Conservation (phyloP, 176 grass and related monocot species). For the Raddia distichophylla region DNA sequence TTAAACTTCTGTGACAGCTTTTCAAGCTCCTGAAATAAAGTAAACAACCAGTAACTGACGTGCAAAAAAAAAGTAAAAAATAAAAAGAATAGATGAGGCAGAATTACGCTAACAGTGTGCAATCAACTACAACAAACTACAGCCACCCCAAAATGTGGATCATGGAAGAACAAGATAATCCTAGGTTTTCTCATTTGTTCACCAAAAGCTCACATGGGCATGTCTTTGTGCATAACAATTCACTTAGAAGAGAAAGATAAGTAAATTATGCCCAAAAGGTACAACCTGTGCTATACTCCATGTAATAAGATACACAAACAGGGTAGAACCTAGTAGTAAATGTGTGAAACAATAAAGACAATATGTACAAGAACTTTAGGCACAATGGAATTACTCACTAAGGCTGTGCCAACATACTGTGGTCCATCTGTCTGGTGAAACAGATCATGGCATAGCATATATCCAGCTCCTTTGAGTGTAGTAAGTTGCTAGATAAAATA, state of each 20-base stretch:
- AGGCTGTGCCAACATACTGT: not conserved
- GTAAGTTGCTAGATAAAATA: not conserved
- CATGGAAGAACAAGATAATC: not conserved
- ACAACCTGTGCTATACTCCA: not conserved
- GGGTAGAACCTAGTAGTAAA: not conserved
- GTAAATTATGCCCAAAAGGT: not conserved
- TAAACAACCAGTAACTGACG: not conserved
- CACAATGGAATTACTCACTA: not conserved
- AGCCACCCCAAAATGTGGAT: conserved; percentile 9
- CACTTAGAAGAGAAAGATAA: not conserved
- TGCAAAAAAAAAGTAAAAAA: not conserved
- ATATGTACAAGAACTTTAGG: not conserved
- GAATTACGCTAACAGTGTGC: not conserved
- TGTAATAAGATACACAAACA: not conserved
- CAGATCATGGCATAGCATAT: not conserved
- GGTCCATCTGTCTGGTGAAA: not conserved
- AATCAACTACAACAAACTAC: not conserved
- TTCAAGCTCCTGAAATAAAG: conserved; percentile 81
- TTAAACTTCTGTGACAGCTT: conserved; percentile 90
- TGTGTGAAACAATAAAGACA: not conserved
- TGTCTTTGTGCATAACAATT: not conserved
- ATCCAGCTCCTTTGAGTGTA: not conserved
- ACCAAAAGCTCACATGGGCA: not conserved
- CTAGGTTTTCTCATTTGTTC: not conserved
- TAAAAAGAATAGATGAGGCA: not conserved